These are phyloP conservation scores for Papilionanthe hybrid DNA, from an alignment of 116 monocot genomes.

Conservation along the genomic window DNA sequence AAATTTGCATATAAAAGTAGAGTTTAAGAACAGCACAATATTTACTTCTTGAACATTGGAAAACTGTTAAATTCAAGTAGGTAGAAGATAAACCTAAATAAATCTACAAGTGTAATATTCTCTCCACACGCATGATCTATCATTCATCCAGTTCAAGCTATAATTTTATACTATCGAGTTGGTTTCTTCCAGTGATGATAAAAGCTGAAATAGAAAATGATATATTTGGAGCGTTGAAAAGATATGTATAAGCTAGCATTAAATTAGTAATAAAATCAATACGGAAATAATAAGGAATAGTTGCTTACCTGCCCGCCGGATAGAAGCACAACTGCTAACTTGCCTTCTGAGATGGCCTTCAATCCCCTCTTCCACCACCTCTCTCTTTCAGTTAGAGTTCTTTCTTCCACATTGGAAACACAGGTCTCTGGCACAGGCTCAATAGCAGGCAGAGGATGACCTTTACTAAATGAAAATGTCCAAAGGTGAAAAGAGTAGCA, in stretches of 20 bases:
- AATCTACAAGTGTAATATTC: background rate
- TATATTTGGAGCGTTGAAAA: no score
- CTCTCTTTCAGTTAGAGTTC: slow-evolving; percentile 59
- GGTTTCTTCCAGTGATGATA: background rate
- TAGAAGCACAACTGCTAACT: slow-evolving; percentile 86
- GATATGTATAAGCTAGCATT: no score
- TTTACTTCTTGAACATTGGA: background rate
- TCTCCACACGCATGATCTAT: background rate
- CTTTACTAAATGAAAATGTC: slow-evolving; percentile 24
- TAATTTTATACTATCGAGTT: background rate
- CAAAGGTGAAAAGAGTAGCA: background rate
- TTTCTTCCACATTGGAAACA: slow-evolving; percentile 71
- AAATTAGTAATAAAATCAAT: background rate
- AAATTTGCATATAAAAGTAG: background rate
- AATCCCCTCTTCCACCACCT: slow-evolving; percentile 92
- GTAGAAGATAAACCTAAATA: background rate
- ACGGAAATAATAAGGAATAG: background rate
- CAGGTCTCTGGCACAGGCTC: slow-evolving; percentile 84
- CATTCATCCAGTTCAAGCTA: background rate
- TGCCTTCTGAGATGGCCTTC: slow-evolving; percentile 95
- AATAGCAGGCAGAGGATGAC: slow-evolving; percentile 37
- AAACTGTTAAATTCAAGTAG: background rate
- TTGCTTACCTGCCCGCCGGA: slow-evolving; percentile 83
- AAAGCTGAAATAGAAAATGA: background rate
- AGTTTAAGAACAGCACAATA: background rate